Conservation (phyloP, 2,329 filamentous ascomycete species). For the Fusarium poae region DNA sequence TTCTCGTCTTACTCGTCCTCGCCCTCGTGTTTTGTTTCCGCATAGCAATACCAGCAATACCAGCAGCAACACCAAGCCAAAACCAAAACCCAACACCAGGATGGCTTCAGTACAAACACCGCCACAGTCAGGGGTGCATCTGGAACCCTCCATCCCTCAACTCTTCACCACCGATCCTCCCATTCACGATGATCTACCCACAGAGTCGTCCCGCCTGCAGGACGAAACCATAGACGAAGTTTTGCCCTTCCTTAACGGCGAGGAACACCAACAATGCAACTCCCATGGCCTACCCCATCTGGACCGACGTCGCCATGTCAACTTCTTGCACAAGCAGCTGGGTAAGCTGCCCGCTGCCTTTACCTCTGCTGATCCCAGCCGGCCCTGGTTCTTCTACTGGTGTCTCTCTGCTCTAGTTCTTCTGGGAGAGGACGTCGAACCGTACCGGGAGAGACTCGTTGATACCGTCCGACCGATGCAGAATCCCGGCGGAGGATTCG, state of each 20-base stretch:
- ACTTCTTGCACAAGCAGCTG: conserved; percentile 72
- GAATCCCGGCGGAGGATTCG: conserved; percentile 87
- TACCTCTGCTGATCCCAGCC: conserved; percentile 83
- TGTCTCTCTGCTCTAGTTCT: conserved; percentile 79
- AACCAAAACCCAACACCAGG: conserved; percentile 24
- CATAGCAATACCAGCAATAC: conserved; percentile 35
- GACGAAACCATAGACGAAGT: conserved; percentile 76
- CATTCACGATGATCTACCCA: conserved; percentile 75
- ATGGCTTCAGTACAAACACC: conserved; percentile 33
- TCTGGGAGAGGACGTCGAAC: conserved; percentile 78
- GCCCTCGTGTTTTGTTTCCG: conserved; percentile 53
- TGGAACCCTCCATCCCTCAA: conserved; percentile 59
- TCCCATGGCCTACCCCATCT: conserved; percentile 79
- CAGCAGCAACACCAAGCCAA: conserved; percentile 23
- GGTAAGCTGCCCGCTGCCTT: conserved; percentile 76
- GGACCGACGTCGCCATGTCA: conserved; percentile 71
- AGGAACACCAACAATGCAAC: conserved; percentile 71
- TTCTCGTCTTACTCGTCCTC: conserved; percentile 48
- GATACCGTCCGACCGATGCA: conserved; percentile 85
- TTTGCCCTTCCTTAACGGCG: conserved; percentile 74
- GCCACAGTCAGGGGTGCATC: conserved; percentile 14
- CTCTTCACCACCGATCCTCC: conserved; percentile 70
- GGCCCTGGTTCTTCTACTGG: conserved; percentile 98
- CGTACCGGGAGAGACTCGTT: conserved; percentile 77
- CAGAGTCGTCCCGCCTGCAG: conserved; percentile 76